These are phyloP conservation scores for Flaveria bidentis DNA, from an alignment of 129 eudicot genomes.

Conservation along the genomic window DNA sequence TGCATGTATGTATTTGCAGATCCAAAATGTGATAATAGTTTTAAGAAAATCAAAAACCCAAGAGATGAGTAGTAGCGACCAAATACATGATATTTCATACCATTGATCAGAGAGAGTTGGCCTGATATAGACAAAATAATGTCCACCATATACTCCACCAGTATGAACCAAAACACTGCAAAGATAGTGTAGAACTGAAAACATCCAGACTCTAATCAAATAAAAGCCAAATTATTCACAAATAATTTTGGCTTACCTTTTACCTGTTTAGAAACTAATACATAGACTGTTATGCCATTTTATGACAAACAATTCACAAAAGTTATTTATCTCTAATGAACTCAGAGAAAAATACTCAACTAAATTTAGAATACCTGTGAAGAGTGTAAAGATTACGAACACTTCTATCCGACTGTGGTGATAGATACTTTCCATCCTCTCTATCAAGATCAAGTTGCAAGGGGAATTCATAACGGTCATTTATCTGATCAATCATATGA, in stretches of 20 bases:
- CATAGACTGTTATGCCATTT: not conserved
- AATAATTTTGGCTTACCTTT: not conserved
- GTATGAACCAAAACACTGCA: conserved; percentile 94
- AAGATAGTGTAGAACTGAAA: conserved; percentile 15
- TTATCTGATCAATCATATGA: conserved; percentile 47
- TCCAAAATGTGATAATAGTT: not conserved
- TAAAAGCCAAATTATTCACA: not conserved
- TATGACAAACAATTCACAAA: no score
- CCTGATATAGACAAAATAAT: conserved; percentile 80
- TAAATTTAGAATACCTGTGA: conserved; percentile 56
- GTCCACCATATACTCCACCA: conserved; percentile 92
- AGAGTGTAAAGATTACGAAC: conserved; percentile 76
- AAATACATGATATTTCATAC: conserved; percentile 34
- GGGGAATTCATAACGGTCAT: conserved; percentile 87
- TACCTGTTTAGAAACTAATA: not conserved
- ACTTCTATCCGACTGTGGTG: conserved; percentile 71
- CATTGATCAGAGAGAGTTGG: conserved; percentile 75
- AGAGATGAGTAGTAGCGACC: not conserved
- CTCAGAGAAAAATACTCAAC: not conserved
- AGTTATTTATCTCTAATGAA: not conserved
- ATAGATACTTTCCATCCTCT: conserved; percentile 65
- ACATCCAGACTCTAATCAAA: not conserved
- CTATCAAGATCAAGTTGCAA: conserved; percentile 79
- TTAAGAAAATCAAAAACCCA: not conserved
- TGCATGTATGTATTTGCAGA: not conserved